These are phyloP conservation scores for Mycosphaerella arachidis DNA, from an alignment of 2,329 filamentous ascomycete species.

Conservation along the genomic window DNA sequence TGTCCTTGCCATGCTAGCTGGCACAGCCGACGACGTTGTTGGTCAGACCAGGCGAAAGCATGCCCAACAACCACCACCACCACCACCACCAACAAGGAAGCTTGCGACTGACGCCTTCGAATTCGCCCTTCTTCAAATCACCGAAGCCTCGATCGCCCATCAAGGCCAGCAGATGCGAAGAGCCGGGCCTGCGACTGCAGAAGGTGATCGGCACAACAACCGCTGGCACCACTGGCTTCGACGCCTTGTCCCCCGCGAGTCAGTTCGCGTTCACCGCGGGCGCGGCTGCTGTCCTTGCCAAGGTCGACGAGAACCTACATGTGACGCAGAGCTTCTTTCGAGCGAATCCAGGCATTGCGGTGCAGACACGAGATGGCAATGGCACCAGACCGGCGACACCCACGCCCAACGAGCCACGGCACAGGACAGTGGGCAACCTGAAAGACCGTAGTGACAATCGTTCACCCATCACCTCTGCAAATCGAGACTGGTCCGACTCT, in stretches of 20 bases:
- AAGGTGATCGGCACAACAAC: conserved; percentile 91
- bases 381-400: conserved; percentile 22
- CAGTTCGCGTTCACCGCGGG: conserved; percentile 88
- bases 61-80: conserved; percentile 17
- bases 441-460: conserved; percentile 42
- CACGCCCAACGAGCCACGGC: conserved; percentile 25
- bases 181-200: conserved; percentile 62
- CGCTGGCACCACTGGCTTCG: conserved; percentile 77
- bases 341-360: conserved; percentile 45
- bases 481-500: conserved; percentile 54
- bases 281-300: conserved; percentile 85
- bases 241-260: conserved; percentile 64
- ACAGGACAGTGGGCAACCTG: conserved; percentile 19
- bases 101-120: conserved; percentile 61
- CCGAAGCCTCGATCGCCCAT: conserved; percentile 61
- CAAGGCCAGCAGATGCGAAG: conserved; percentile 43
- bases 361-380: conserved; percentile 19
- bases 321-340: conserved; percentile 83
- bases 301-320: conserved; percentile 62
- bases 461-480: conserved; percentile 38
- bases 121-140: conserved; percentile 60
- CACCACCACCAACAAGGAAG: conserved; percentile 23
- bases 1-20: conserved; percentile 6
- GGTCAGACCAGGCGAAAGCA: conserved; percentile 9
- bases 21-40: conserved; percentile 17